Percentiles rank a stretch among this genome's conserved stretches.
These are phyloP conservation scores for Brassica nigra DNA, from an alignment of 345 rosid species.

Conservation along the genomic window DNA sequence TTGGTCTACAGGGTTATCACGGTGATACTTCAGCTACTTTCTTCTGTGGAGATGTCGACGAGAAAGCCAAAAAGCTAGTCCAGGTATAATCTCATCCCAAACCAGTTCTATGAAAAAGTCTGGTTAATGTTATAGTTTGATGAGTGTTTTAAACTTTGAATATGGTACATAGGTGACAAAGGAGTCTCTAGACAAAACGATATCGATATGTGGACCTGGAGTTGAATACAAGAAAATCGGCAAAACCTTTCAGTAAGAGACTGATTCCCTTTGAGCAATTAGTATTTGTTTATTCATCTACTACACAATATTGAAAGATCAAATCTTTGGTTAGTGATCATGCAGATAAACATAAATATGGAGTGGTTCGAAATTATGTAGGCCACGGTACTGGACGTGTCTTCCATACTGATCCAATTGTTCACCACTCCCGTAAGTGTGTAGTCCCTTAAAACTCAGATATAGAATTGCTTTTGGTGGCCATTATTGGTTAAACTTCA, in stretches of 20 bases:
- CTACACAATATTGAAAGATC: not conserved
- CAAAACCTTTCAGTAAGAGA: constrained; percentile 77
- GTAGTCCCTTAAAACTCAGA: not conserved
- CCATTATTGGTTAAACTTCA: not conserved
- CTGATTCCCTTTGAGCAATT: not conserved
- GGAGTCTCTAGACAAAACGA: constrained; percentile 77
- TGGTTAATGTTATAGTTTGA: not conserved
- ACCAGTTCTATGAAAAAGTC: not conserved
- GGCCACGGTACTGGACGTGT: constrained; percentile 95
- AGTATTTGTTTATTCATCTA: not conserved
- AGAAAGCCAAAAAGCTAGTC: constrained; percentile 74
- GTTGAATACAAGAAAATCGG: constrained; percentile 84
- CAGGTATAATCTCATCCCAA: constrained; percentile 47
- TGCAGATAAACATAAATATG: constrained; percentile 83
- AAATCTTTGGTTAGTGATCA: constrained; percentile 59
- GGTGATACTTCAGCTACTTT: constrained; percentile 96
- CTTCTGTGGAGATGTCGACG: constrained; percentile 87
- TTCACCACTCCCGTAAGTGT: constrained; percentile 72
- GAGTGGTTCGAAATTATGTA: constrained; percentile 80
- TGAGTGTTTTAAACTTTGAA: constrained; percentile 10
- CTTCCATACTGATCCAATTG: constrained; percentile 87
- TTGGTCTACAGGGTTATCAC: constrained; percentile 71
- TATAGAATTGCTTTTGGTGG: constrained; percentile 1
- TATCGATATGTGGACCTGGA: constrained; percentile 83
- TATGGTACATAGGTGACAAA: constrained; percentile 76